A percentile compares a stretch with the other conserved stretches of the same genome.
Evolutionary conservation across 257 asterid species (phyloP).

Genomic region (Cinchona pubescens): DNA sequence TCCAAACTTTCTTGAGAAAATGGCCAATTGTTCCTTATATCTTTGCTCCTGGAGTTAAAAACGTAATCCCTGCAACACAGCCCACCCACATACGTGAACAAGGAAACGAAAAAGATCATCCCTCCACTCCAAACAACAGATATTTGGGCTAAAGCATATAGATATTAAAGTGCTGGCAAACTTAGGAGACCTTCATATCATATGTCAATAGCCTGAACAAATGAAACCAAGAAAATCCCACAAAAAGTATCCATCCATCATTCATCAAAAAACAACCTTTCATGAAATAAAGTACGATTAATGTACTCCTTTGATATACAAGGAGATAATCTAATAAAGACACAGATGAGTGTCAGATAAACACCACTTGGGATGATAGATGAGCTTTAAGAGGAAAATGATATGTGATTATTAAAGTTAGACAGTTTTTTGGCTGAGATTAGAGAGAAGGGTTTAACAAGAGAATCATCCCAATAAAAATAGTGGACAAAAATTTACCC

Average conservation of each 20-base stretch:
- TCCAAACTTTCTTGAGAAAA: conserved; percentile 73
- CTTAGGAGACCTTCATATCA: conserved; percentile 10
- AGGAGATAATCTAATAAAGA: neutral
- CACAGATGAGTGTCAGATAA: conserved; percentile 5
- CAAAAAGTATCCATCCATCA: neutral
- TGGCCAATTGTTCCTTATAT: conserved; percentile 80
- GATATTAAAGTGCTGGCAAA: neutral
- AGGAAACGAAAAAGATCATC: neutral
- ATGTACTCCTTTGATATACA: neutral
- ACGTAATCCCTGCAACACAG: conserved; percentile 75
- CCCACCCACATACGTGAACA: no score
- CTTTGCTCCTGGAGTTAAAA: conserved; percentile 55
- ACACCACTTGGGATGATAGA: conserved; percentile 14
- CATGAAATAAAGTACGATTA: neutral
- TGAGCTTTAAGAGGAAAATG: conserved; percentile 18
- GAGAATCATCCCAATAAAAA: conserved; percentile 12
- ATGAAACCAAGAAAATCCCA: conserved; percentile 14
- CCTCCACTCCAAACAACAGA: neutral
- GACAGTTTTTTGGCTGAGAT: neutral
- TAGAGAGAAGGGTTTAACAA: conserved; percentile 6
- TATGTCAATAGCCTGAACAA: conserved; percentile 21
- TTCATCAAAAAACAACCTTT: neutral
- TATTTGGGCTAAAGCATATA: neutral
- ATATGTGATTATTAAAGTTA: conserved; percentile 1
- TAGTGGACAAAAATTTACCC: conserved; percentile 13